Conservation (phyloP, 140 eudicot species). For the Senecio squalidus region DNA sequence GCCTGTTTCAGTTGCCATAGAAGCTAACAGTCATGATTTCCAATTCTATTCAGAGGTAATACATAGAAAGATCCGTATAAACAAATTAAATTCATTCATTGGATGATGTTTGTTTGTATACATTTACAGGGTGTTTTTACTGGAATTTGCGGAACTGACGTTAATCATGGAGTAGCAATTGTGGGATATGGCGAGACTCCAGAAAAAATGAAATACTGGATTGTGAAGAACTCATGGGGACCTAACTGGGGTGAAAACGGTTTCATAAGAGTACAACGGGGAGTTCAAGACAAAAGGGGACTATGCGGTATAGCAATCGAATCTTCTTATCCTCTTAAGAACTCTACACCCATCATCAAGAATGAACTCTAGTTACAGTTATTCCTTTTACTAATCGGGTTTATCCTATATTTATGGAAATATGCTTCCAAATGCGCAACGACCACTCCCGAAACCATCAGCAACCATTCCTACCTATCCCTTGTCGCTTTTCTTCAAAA, state of each 20-base stretch:
- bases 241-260: not conserved
- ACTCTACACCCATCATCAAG: not conserved
- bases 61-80: no score
- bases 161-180: not conserved
- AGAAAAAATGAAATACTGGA: not conserved
- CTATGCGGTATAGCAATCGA: not conserved
- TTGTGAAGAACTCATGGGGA: not conserved
- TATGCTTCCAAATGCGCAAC: no score
- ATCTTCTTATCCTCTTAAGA: not conserved
- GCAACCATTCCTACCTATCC: no score
- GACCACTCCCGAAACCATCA: no score
- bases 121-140: not conserved
- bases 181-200: not conserved
- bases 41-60: slow-evolving; percentile 74
- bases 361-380: slow-evolving; percentile 1
- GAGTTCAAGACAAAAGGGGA: not conserved
- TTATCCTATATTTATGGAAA: no score
- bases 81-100: not conserved
- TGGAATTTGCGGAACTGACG: not conserved
- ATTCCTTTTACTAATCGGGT: no score
- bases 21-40: slow-evolving; percentile 51
- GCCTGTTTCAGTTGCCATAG: slow-evolving; percentile 61
- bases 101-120: no score
- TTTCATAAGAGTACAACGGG: not conserved
- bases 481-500: no score